Evolutionary conservation across 129 eudicot species (phyloP), one percentile per base, ranked within the genome.

Genomic region (Helichrysum umbraculigerum): DNA sequence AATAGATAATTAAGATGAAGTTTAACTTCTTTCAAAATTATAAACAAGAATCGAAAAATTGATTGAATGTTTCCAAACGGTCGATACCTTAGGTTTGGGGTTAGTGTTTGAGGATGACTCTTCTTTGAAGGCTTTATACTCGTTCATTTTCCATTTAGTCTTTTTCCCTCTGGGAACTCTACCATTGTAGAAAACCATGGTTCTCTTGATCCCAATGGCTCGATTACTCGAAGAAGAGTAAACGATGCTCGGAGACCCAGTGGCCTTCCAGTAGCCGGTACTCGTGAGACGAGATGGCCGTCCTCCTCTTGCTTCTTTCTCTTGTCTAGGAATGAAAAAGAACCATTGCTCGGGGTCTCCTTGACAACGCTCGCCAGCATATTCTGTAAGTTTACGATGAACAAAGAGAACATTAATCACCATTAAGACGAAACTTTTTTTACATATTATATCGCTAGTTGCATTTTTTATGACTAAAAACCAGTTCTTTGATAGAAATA

Each of bases 141-240:
- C 96, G 58, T 81, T 87, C 92, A 90, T 87, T 81, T 90, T 90
- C 96, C 96, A 90, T 39, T 77, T 41, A 16, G 96, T 90, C 52
- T 90, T 90, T 7, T 22, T 71, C 29, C 90, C 90, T 1, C 63
- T 68, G 3, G 92, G 96, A 74, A 88, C 92, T 80, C 89, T 59
- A 56, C 96, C 96, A 5, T 39, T 68, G 80, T 90, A 90, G 83
- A 85, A 90, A 7, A 87, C 96, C 90, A 90, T 79, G 65, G 84
- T 90, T 76, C 84, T 87, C 73, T 82, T 90, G 77, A 66, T 39
- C 11, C 96, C 96, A 20, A 90, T 86, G 17, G 74, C 75, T 20
- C 71, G 77, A 63, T 79, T 79, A 8, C 71, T 25, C 0, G 87
- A 80, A 5, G 90, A 83, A 2, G 92, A 90, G 86, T 87, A 87